phyloP scores from a whole-genome alignment of 768 basidiomycete species.

The Lentinula guzmanii region DNA sequence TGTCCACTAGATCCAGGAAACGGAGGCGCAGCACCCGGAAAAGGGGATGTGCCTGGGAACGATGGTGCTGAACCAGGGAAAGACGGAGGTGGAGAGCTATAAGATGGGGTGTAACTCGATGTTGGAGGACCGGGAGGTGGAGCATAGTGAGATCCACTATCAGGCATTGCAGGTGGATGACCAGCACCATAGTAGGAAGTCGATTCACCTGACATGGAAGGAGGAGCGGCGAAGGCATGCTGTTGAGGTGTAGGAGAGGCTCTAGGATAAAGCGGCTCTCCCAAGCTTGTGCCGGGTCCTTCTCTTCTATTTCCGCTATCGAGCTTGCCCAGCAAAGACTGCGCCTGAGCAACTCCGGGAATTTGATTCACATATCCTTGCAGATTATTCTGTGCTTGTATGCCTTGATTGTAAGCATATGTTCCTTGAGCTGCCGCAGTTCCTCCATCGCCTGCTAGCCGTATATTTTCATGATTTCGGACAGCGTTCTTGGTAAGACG shows the following conservation, averaged over 20 bases:
- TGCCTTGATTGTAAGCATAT: conserved; percentile 41
- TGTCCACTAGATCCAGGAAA: conserved; percentile 20
- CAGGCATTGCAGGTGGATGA: conserved; percentile 16
- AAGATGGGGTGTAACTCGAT: conserved; percentile 14
- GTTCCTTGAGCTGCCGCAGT: conserved; percentile 38
- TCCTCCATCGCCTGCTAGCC: conserved; percentile 49
- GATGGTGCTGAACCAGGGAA: conserved; percentile 14
- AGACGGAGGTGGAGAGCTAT: conserved; percentile 15
- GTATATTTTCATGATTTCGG: conserved; percentile 66
- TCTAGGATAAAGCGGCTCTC: neutral
- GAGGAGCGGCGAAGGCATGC: conserved; percentile 9
- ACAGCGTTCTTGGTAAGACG: conserved; percentile 64
- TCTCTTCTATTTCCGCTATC: conserved; percentile 20
- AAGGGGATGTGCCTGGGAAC: conserved; percentile 25
- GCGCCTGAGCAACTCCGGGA: conserved; percentile 41
- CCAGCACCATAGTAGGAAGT: conserved; percentile 21
- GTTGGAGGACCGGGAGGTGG: conserved; percentile 23
- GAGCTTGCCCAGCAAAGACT: conserved; percentile 27
- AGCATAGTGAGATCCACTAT: conserved; percentile 9
- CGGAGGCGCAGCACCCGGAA: conserved; percentile 19
- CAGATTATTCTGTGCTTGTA: conserved; percentile 41
- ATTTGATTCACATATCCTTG: conserved; percentile 36
- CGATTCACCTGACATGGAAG: conserved; percentile 20
- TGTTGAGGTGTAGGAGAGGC: conserved; percentile 6
- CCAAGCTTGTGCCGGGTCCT: conserved; percentile 14